Percentiles rank a stretch among this genome's conserved stretches.
These are phyloP conservation scores for Sergeia podlipaevii DNA, from an alignment of 208 protist species.

Conservation along the genomic window DNA sequence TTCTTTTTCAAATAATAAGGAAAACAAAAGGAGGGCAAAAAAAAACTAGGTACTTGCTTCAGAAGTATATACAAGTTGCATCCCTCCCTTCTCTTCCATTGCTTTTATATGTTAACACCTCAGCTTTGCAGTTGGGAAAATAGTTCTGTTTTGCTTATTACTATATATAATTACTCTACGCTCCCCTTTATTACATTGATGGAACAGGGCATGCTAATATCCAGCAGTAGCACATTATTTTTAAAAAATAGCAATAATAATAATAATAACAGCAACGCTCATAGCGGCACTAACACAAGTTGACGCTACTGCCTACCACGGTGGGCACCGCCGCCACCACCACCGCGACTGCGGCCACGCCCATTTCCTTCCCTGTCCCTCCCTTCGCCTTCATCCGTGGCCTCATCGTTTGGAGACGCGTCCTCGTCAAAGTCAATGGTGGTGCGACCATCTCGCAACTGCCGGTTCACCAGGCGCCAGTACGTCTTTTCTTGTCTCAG, in stretches of 20 bases:
- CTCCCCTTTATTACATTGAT: too few species aligned
- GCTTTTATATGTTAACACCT: too few species aligned
- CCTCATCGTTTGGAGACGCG: neutral
- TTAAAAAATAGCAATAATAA: neutral
- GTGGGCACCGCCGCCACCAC: slow-evolving; percentile 4
- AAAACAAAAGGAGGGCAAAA: neutral
- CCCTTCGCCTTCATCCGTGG: slow-evolving; percentile 1
- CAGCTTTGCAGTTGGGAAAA: too few species aligned
- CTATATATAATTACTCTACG: too few species aligned
- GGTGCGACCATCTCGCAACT: slow-evolving; percentile 26
- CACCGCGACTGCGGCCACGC: slow-evolving; percentile 1
- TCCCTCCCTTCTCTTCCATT: too few species aligned
- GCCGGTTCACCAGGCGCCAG: slow-evolving; percentile 32
- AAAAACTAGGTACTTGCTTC: slow-evolving; percentile 1
- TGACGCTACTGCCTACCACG: neutral
- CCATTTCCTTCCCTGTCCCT: neutral
- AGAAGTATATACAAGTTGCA: too few species aligned
- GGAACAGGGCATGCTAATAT: too few species aligned
- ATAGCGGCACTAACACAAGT: neutral
- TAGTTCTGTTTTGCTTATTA: too few species aligned
- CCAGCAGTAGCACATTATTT: too few species aligned
- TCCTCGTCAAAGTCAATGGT: slow-evolving; percentile 35
- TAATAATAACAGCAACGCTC: neutral
- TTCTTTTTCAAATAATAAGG: neutral
- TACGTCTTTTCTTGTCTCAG: slow-evolving; percentile 25